These are phyloP conservation scores for Penicillium sp. DNA, from an alignment of 2,329 filamentous ascomycete genomes.

Conservation along the genomic window DNA sequence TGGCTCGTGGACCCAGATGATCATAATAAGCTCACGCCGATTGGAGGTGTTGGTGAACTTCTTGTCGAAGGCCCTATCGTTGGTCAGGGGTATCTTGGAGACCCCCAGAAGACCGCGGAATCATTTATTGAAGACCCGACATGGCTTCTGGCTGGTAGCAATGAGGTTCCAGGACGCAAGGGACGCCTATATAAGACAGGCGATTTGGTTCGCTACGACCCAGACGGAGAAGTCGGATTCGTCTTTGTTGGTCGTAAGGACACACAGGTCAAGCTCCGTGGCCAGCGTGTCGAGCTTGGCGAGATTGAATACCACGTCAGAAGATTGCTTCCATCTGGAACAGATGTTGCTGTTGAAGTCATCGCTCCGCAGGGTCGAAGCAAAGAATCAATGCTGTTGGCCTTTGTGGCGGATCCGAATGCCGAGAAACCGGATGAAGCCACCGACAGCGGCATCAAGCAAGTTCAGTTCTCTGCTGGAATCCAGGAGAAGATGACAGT, in stretches of 20 bases:
- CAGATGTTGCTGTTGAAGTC: slow-evolving; percentile 50
- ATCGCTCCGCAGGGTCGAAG: slow-evolving; percentile 34
- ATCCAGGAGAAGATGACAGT: slow-evolving; percentile 15
- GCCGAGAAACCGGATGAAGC: slow-evolving; percentile 9
- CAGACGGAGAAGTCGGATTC: slow-evolving; percentile 25
- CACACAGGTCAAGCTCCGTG: slow-evolving; percentile 33
- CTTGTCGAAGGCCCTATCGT: slow-evolving; percentile 46
- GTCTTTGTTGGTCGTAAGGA: slow-evolving; percentile 34
- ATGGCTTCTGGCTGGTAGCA: slow-evolving; percentile 10
- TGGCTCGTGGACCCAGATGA: slow-evolving; percentile 26
- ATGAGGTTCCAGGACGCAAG: slow-evolving; percentile 4
- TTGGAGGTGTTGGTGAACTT: slow-evolving; percentile 40
- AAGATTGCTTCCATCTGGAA: slow-evolving; percentile 23
- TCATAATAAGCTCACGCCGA: slow-evolving; percentile 8
- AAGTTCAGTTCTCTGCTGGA: slow-evolving; percentile 25
- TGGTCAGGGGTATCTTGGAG: slow-evolving; percentile 41
- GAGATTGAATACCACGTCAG: slow-evolving; percentile 36
- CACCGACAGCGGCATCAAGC: slow-evolving; percentile 7
- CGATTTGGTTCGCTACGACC: slow-evolving; percentile 31
- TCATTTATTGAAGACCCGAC: slow-evolving; percentile 29
- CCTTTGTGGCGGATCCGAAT: slow-evolving; percentile 26
- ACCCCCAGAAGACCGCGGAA: slow-evolving; percentile 26
- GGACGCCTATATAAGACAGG: slow-evolving; percentile 34
- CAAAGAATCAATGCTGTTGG: slow-evolving; percentile 27
- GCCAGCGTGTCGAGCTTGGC: slow-evolving; percentile 33